Evolutionary conservation across 2,329 filamentous ascomycete species (phyloP).

Genomic region (Atkinsonella texensis): DNA sequence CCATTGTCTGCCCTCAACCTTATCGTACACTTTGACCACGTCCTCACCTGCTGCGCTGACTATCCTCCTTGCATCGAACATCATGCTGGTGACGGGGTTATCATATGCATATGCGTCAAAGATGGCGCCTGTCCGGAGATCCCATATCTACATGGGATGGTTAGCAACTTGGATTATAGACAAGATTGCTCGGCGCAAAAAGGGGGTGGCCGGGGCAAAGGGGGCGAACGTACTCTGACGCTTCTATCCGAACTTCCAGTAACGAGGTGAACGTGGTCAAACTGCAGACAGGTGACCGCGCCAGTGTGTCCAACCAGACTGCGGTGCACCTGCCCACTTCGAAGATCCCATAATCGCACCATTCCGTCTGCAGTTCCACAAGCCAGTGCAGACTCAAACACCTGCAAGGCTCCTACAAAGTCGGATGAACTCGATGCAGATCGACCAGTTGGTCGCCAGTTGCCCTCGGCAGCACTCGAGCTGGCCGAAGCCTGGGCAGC

Average conservation of each 20-base stretch:
- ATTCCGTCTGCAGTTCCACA: conserved; percentile 96
- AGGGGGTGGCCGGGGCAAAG: background rate
- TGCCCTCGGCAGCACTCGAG: conserved; percentile 45
- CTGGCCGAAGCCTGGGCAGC: conserved; percentile 76
- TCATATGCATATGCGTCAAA: conserved; percentile 95
- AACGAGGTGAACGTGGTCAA: conserved; percentile 89
- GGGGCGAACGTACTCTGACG: conserved; percentile 60
- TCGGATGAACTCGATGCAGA: conserved; percentile 56
- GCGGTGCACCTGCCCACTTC: conserved; percentile 92
- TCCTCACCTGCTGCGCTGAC: conserved; percentile 82
- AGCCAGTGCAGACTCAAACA: conserved; percentile 89
- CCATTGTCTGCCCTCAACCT: conserved; percentile 91
- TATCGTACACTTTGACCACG: conserved; percentile 97
- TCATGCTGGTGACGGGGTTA: conserved; percentile 84
- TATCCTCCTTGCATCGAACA: conserved; percentile 87
- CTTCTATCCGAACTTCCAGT: conserved; percentile 89
- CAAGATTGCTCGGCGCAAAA: background rate
- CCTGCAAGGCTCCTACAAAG: conserved; percentile 89
- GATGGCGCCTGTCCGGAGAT: conserved; percentile 90
- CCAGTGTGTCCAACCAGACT: conserved; percentile 93
- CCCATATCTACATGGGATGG: conserved; percentile 69
- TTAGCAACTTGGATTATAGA: conserved; percentile 8
- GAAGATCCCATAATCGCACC: conserved; percentile 92
- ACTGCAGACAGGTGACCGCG: conserved; percentile 86
- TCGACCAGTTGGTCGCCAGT: conserved; percentile 64